Base-by-base conservation (phyloP, 2,329 filamentous ascomycete genomes). In the Exophiala viscosa region DNA sequence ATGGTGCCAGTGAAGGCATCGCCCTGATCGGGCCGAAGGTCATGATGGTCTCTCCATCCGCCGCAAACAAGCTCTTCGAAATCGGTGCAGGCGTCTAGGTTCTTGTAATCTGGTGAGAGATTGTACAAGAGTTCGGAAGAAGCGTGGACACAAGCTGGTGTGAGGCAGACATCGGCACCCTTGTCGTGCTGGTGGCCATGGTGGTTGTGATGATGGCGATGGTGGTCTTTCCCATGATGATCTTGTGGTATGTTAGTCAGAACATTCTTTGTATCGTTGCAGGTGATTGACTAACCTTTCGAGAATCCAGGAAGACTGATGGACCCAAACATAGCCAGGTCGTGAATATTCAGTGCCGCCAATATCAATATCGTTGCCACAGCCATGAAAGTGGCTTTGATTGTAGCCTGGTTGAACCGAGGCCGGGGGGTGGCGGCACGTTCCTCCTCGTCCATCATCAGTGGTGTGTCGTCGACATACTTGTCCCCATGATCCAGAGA, bases 61-160 rank as follows among this genome's bases (percentile, higher is more conserved):
- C 82, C 84, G 61, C 85, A 88, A 15, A 83, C 82, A 50, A 83
- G 77, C 64, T 83, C 74, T 54, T 87, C 82, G 54, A 89, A 89
- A 62, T 87, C 70, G n/a, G 74, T 78, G 61, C 86, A 89, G 1
- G 86, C 80, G 64, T 88, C 83, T 35, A 88, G 71, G 2, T 80
- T 68, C 54, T 79, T 73, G 66, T 86, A 84, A 45, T 83, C 72
- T 6, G 82, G 79, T 13, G 82, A 79, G 11, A 86, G 69, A 54
- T 82, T 85, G 58, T 82, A 79, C 7, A 85, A 73, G 35, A 86
- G 77, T 57, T 80, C 77, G 10, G 81, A 83, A 3, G 83, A 77
- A 10, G 82, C 83, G 61, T 85, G 80, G 10, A 86, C 73, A 65
- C 83, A 87, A 55, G 79, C 78, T 38, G 82, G 77, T 8, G 82